Evolutionary conservation across 768 basidiomycete genomes (phyloP), one percentile per base, ranked within the genome.

Genomic region (Tulasnella sp.): DNA sequence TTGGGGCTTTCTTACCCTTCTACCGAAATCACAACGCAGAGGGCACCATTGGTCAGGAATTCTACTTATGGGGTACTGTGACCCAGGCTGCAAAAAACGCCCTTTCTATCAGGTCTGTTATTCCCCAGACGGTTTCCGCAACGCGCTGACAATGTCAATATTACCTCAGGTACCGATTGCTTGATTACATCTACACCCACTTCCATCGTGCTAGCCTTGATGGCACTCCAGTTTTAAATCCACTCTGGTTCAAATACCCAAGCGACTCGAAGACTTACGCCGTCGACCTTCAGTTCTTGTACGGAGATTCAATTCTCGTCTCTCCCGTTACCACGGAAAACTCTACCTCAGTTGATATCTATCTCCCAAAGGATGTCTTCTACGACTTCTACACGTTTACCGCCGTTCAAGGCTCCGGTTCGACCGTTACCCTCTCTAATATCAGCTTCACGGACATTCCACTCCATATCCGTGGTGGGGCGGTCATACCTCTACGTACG

Each of bases 1-100:
- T 86, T 2, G 80, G 81, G 1, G 83, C 79, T 0, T 86, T 85
- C 64, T 77, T 78, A 62, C 82, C 83, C 0, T 86, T 86, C 69
- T 83, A 78, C 77, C 69, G 84, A 8, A 82, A 86, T 59, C 78
- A 81, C 58, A 79, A 81, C 52, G 55, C 54, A 1, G 74, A 77
- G 56, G 69, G 62, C 1, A 65, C 70, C 0, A 75, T 67, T 45
- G 45, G 70, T 48, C 81, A 83, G 62, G 81, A 83, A 57, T 82
- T 81, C 62, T 83, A 81, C 59, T 65, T 71, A 24, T 83, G 79
- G 79, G 67, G 72, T 0, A 64, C 63, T 10, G 75, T 76, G 19
- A 69, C 79, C 1, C 62, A 70, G 53, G 78, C 80, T 4, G 79
- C 80, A 0, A 72, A 70, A 57, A 75, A 75, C 48, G 79, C 69